Base-by-base conservation (phyloP, 352 stramenopile species). In the Pythium utonaiense region DNA sequence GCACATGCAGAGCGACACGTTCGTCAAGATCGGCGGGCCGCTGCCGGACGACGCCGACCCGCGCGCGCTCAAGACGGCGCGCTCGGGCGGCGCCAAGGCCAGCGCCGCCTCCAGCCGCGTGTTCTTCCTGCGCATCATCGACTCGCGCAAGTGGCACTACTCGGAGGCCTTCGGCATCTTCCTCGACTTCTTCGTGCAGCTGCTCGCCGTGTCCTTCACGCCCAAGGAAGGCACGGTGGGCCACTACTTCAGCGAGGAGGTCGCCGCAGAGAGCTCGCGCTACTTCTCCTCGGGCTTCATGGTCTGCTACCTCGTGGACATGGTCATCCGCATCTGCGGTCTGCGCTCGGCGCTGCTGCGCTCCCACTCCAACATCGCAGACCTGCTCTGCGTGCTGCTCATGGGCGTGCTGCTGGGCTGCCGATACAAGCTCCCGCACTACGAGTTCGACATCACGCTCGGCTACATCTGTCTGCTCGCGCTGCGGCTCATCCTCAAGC, bases 131-230 rank as follows among this genome's bases (percentile, higher is more conserved):
- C 86, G 83, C 28, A 75, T 93, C 31, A 88, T 93, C 64, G 86
- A 95, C 67, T 92, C 83, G 53, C 84, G 86, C 68, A 93, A 92
- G 65, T 95, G 86, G 83, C 86, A 95, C 64, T 94, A 95, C 69
- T 82, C 74, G 52, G 83, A 94, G 64, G 89, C 84, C 3, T 90
- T 93, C 49, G 77, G 81, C 61, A 77, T 93, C 25, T 94, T 93
- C 54, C 60, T 93, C 47, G 86, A 95, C 73, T 95, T 95, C 48
- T 86, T 93, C 52, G 78, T 87, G 41, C 86, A 95, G 67, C 69
- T 95, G 34, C 58, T 93, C 31, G 75, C 84, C 50, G 75, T 95
- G 48, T 88, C 86, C 49, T 95, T 95, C 54, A 77, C 80, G 24
- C 77, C 82, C 3, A 77, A 80, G 51, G 36, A 71, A 27, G 48